phyloP scores from a whole-genome alignment of 2,329 filamentous ascomycete genomes.

The Alternaria consortialis region DNA sequence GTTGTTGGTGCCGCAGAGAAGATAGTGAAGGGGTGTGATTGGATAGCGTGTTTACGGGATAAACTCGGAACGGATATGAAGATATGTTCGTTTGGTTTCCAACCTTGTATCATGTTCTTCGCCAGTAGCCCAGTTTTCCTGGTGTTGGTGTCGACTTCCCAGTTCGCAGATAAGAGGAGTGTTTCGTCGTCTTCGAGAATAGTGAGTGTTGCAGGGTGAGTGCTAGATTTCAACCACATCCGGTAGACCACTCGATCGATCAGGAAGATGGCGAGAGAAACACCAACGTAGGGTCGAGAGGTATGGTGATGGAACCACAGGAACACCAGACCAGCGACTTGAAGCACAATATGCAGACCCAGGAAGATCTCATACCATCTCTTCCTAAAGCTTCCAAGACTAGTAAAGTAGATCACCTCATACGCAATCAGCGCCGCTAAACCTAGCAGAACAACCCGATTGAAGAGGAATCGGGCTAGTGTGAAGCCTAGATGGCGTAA shows the following conservation, averaged over 20 bases:
- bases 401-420: constrained; percentile 69
- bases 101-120: constrained; percentile 60
- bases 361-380: constrained; percentile 72
- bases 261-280: constrained; percentile 65
- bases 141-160: constrained; percentile 41
- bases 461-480: constrained; percentile 61
- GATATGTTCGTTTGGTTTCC: constrained; percentile 69
- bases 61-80: constrained; percentile 69
- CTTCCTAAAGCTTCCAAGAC: constrained; percentile 66
- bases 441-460: constrained; percentile 63
- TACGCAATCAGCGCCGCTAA: constrained; percentile 66
- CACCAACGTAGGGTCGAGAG: constrained; percentile 62
- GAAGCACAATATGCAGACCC: constrained; percentile 65
- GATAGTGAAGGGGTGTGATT: constrained; percentile 74
- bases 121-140: constrained; percentile 23
- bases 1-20: constrained; percentile 64
- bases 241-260: constrained; percentile 68
- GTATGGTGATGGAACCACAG: constrained; percentile 68
- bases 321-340: constrained; percentile 63
- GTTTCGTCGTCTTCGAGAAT: constrained; percentile 68
- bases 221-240: constrained; percentile 61
- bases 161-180: constrained; percentile 59
- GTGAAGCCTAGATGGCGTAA: constrained; percentile 61
- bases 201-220: constrained; percentile 59
- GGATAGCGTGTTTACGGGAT: constrained; percentile 61